Conservation (phyloP, 768 basidiomycete species). For the Russula foetens region DNA sequence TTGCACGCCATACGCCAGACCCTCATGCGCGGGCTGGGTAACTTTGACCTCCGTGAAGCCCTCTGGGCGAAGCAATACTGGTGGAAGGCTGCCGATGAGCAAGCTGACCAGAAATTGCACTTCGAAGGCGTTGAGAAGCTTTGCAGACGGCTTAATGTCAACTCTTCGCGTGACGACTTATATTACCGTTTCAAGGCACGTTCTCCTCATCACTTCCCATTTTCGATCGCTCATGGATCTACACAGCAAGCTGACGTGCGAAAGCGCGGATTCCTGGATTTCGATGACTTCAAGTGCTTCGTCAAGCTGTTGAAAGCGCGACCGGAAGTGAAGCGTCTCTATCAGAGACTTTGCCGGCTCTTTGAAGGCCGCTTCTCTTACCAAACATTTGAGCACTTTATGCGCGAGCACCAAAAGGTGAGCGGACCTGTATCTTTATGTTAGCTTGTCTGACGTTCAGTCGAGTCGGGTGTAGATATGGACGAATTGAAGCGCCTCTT, state of each 20-base stretch:
- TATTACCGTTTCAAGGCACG: constrained; percentile 49
- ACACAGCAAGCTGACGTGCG: constrained; percentile 57
- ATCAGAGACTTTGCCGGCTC: constrained; percentile 33
- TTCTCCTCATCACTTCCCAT: not conserved
- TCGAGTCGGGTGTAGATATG: constrained; percentile 27
- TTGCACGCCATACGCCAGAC: constrained; percentile 59
- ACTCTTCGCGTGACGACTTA: constrained; percentile 45
- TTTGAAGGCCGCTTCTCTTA: constrained; percentile 32
- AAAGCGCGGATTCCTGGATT: constrained; percentile 56
- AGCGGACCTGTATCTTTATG: constrained; percentile 28
- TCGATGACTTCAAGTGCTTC: constrained; percentile 71
- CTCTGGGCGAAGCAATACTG: constrained; percentile 81
- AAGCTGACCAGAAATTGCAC: constrained; percentile 51
- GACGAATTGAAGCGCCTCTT: constrained; percentile 32
- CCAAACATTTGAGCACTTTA: constrained; percentile 40
- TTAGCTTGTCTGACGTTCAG: constrained; percentile 23
- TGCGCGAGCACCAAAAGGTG: constrained; percentile 46
- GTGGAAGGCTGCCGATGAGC: constrained; percentile 62
- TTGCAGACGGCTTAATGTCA: constrained; percentile 64
- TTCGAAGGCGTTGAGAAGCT: constrained; percentile 68
- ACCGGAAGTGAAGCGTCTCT: constrained; percentile 69
- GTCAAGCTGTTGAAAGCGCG: constrained; percentile 79
- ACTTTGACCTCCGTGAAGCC: constrained; percentile 52
- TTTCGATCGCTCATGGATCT: not conserved
- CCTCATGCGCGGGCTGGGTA: constrained; percentile 59